These are phyloP conservation scores for Golubevia pallescens DNA, from an alignment of 1,284 basidiomycete genomes.

Conservation along the genomic window DNA sequence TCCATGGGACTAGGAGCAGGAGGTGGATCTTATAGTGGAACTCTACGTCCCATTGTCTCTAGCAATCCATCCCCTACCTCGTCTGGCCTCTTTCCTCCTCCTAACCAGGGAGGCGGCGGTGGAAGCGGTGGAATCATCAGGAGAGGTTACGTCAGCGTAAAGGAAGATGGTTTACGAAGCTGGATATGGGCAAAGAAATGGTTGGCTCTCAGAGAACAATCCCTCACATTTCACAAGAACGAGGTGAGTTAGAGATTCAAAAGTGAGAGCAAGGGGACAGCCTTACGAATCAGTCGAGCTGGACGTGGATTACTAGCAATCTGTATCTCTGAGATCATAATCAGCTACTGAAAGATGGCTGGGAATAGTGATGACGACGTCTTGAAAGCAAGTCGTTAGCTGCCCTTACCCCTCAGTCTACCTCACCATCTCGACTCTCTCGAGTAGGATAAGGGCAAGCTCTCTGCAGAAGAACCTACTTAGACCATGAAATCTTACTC, in stretches of 20 bases:
- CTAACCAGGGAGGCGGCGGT: not conserved
- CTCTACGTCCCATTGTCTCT: conserved; percentile 44
- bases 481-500: no score
- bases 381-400: no score
- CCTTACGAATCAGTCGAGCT: no score
- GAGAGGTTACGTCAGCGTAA: conserved; percentile 61
- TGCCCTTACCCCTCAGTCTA: no score
- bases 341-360: no score
- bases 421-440: no score
- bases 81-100: not conserved
- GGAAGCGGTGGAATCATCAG: conserved; percentile 62
- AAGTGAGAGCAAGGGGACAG: no score
- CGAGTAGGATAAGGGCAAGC: no score
- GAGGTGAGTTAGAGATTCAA: conserved; percentile 73
- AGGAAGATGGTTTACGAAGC: conserved; percentile 69
- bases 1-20: conserved; percentile 28
- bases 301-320: no score
- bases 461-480: no score
- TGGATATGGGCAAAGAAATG: conserved; percentile 93
- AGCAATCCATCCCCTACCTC: conserved; percentile 8
- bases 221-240: conserved; percentile 85
- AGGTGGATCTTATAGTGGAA: conserved; percentile 50
- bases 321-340: no score
- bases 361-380: no score
- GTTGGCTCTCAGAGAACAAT: conserved; percentile 82